A percentile compares a stretch with the other conserved stretches of the same genome.
phyloP scores from a whole-genome alignment of 208 protist species.

The Naegleria fowleri region DNA sequence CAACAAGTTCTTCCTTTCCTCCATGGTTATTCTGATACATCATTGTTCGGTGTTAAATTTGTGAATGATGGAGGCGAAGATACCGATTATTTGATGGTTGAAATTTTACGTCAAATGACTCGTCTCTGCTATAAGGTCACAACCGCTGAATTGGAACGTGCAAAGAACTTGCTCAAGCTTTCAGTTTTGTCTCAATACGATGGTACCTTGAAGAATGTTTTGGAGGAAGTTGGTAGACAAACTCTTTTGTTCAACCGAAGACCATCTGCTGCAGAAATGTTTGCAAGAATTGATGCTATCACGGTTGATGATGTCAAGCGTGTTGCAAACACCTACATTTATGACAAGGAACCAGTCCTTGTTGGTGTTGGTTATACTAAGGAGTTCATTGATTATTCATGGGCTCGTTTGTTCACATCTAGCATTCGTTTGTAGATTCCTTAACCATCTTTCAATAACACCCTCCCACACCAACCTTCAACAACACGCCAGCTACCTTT shows the following conservation, averaged over 20 bases:
- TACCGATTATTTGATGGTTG: neutral
- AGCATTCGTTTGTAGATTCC: neutral
- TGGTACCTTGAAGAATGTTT: neutral
- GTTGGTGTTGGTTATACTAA: neutral
- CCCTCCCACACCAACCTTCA: no score
- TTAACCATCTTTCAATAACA: no score
- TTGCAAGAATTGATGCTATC: conserved; percentile 6
- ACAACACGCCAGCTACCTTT: no score
- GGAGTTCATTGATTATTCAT: neutral
- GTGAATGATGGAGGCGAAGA: conserved; percentile 1
- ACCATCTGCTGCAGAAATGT: conserved; percentile 26
- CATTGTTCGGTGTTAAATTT: neutral
- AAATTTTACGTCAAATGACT: neutral
- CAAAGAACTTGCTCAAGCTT: conserved; percentile 17
- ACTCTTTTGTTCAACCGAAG: neutral
- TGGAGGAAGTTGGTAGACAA: conserved; percentile 18
- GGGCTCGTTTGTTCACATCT: neutral
- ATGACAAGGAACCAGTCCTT: neutral
- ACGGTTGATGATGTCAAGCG: neutral
- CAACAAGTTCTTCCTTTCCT: neutral
- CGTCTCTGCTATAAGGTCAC: neutral
- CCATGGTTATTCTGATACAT: neutral
- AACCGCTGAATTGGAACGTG: neutral
- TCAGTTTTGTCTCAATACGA: conserved; percentile 10
- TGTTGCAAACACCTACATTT: neutral